Evolutionary conservation across 352 stramenopile genomes (phyloP), one percentile per base, ranked within the genome.

Genomic region (Lagenidium giganteum): DNA sequence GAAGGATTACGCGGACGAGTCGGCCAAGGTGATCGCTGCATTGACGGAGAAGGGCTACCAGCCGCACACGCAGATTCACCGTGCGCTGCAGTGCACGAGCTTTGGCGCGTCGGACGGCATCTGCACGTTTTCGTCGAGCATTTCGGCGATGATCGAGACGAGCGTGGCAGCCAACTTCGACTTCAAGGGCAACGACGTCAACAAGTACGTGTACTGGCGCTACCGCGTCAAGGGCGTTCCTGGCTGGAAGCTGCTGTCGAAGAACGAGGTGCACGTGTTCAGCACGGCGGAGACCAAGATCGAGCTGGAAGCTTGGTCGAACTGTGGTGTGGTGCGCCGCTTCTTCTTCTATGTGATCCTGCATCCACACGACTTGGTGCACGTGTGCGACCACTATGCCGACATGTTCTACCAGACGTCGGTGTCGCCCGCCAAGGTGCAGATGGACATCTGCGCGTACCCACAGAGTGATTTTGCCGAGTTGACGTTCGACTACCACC

Each of bases 341-440:
- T 73, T 71, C 34, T 53, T 61, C 25, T 83, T 84, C 39, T 61
- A 65, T 36, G 55, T 85, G 4, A 51, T 69, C 35, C 42, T 85
- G 23, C 72, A 86, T 71, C 30, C 63, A 69, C 46, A 76, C 27
- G 57, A 51, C 29, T 49, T 80, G 38, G 41, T 53, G 5, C 18
- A 36, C 3, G 56, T 87, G 11, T 83, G 70, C 37, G 57, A 83
- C 12, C 54, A 65, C 14, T 83, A 85, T 35, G 43, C 53, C 30
- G 51, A 60, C n/a, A 82, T 87, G 75, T 87, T 71, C 71, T 87
- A 87, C 53, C 75, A 87, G 53, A 53, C 64, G 43, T 51, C 57
- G 7, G 50, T 62, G 13, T 67, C 64, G 33, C 57, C 47, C 21
- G 47, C 70, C 3, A 51, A 60, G 18, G 57, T 72, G 35, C 20